Base-by-base conservation (phyloP, 1,139 yeast genomes). In the Geotrichum europaeum region DNA sequence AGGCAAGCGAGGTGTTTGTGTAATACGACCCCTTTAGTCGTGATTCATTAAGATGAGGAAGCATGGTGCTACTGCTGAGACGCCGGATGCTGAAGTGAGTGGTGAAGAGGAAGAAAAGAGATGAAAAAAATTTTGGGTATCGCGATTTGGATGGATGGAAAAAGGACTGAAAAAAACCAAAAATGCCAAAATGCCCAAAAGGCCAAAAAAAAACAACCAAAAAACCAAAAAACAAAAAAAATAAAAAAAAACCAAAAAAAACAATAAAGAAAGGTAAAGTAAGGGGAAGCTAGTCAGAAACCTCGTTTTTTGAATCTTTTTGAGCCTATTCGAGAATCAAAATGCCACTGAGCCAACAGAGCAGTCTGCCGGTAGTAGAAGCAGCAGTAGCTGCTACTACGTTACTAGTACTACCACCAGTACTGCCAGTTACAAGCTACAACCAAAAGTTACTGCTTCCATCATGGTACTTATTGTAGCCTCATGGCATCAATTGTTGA, bases 1-100 rank as follows among this genome's bases (percentile, higher is more conserved):
- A 40, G 22, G 47, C 47, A 5, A 40, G 47, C 47, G 47, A 40
- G 9, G 47, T 40, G 10, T 5, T 40, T 40, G 47, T 40, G 51
- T 55, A 55, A 30, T 54, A 53, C 20, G 25, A 36, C 32, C 55
- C 55, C 10, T 57, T 52, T 2, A 28, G 49, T 9, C 54, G 58
- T 34, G 36, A 30, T 12, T 53, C 55, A 25, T 50, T 36, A 24
- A 54, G 52, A 25, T 40, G 57, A 18, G 58, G 56, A 12, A 56
- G 36, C 57, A 56, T 56, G 24, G 15, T 47, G 34, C 18, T 36
- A 5, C 43, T 36, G 43, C 47, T 7, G 22, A 40, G 18, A 40
- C 22, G 47, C 22, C 22, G 9, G 47, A 40, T 40, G 47, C 47
- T 40, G n/a, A 20, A 20, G 36, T 20, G 47, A 4, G 47, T 24